These are phyloP conservation scores for Fraxinus angustifolia DNA, from an alignment of 305 asterid species.

Conservation along the genomic window DNA sequence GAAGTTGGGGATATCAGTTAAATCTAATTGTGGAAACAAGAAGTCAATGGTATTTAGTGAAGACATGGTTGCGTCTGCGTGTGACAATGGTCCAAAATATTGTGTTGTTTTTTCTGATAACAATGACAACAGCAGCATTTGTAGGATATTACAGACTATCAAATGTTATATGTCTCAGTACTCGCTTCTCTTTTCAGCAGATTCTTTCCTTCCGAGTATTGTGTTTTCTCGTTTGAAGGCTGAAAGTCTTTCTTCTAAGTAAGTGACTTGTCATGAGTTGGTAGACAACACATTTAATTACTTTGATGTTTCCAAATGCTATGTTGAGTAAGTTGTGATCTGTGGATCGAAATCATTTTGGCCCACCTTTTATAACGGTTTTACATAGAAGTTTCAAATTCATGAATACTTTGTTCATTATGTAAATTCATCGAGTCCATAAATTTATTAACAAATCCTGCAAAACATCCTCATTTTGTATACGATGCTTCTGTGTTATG, in stretches of 20 bases:
- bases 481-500: slow-evolving; percentile 3
- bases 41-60: slow-evolving; percentile 22
- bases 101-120: slow-evolving; percentile 44
- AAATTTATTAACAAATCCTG: background rate
- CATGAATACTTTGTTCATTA: background rate
- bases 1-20: slow-evolving; percentile 26
- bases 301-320: background rate
- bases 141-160: slow-evolving; percentile 43
- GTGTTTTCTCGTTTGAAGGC: slow-evolving; percentile 39
- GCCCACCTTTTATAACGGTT: background rate
- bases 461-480: background rate
- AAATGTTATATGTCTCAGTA: slow-evolving; percentile 38
- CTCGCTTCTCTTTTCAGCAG: slow-evolving; percentile 37
- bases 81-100: slow-evolving; percentile 30
- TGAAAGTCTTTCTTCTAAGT: slow-evolving; percentile 65
- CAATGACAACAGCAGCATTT: slow-evolving; percentile 50
- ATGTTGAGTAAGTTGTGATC: background rate
- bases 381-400: background rate
- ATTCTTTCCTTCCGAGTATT: slow-evolving; percentile 38
- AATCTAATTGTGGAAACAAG: slow-evolving; percentile 33
- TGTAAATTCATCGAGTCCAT: background rate
- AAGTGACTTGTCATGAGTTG: slow-evolving; percentile 28
- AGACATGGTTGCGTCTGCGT: slow-evolving; percentile 20
- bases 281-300: slow-evolving; percentile 8
- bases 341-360: background rate